phyloP scores from a whole-genome alignment of 2,329 filamentous ascomycete species.

The Mycogone perniciosa region DNA sequence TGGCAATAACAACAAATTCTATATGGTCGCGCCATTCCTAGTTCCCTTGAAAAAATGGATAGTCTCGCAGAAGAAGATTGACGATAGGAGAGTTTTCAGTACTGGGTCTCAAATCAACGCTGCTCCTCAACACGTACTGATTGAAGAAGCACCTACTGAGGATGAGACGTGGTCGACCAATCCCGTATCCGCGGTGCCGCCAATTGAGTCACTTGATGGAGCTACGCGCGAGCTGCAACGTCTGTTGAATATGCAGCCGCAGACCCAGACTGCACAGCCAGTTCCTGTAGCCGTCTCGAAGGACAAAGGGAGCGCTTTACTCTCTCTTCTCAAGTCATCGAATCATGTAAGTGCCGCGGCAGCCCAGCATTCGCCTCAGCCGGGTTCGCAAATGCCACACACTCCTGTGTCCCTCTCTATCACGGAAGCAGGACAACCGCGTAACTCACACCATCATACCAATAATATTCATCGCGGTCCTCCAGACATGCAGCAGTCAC shows the following conservation, averaged over 20 bases:
- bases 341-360: slow-evolving; percentile 13
- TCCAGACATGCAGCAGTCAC: slow-evolving; percentile 23
- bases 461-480: slow-evolving; percentile 38
- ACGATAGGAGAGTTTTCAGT: slow-evolving; percentile 42
- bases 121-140: slow-evolving; percentile 31
- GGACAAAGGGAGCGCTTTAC: slow-evolving; percentile 45
- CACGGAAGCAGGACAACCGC: slow-evolving; percentile 44
- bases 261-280: slow-evolving; percentile 42
- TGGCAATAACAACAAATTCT: slow-evolving; percentile 75
- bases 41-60: slow-evolving; percentile 86
- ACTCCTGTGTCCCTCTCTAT: slow-evolving; percentile 35
- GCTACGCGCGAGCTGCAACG: slow-evolving; percentile 48
- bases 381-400: slow-evolving; percentile 31
- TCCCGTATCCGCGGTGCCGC: slow-evolving; percentile 28
- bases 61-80: slow-evolving; percentile 70
- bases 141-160: slow-evolving; percentile 54
- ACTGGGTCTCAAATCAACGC: slow-evolving; percentile 33
- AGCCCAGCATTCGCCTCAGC: slow-evolving; percentile 14
- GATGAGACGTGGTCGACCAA: slow-evolving; percentile 49
- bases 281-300: slow-evolving; percentile 21
- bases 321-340: slow-evolving; percentile 46
- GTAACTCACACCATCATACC: slow-evolving; percentile 51
- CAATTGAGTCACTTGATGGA: slow-evolving; percentile 42
- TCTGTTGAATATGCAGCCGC: slow-evolving; percentile 49
- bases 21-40: slow-evolving; percentile 95